phyloP scores from a whole-genome alignment of 2,329 filamentous ascomycete species.

The Lecanosticta acicola region DNA sequence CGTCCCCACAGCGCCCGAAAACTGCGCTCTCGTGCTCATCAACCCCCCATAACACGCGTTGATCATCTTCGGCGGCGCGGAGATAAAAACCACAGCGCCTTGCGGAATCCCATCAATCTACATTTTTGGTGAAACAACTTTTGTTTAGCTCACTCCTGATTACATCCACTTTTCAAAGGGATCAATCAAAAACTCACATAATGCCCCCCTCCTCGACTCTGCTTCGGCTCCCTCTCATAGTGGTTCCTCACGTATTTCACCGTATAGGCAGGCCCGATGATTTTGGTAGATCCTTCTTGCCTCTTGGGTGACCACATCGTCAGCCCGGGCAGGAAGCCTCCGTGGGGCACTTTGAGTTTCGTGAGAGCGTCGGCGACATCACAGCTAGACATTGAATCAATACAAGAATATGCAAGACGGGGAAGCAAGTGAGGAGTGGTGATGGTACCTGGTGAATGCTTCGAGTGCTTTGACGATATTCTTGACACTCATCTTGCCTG shows the following conservation, averaged over 20 bases:
- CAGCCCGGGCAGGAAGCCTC: conserved; percentile 51
- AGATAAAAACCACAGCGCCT: conserved; percentile 48
- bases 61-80: conserved; percentile 41
- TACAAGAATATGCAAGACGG: not conserved
- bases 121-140: too few species aligned
- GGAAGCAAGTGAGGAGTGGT: too few species aligned
- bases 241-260: conserved; percentile 48
- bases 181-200: conserved; percentile 44
- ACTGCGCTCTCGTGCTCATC: conserved; percentile 47
- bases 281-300: conserved; percentile 48
- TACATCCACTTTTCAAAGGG: too few species aligned
- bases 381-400: conserved; percentile 33
- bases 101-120: conserved; percentile 48
- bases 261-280: conserved; percentile 52
- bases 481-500: not conserved
- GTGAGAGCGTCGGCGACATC: conserved; percentile 50
- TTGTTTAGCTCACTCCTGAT: too few species aligned
- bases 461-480: conserved; percentile 1
- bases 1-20: conserved; percentile 43
- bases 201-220: conserved; percentile 39
- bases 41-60: conserved; percentile 53
- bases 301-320: conserved; percentile 51
- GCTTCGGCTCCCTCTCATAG: conserved; percentile 42
- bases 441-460: not conserved
- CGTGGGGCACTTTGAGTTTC: conserved; percentile 43